Percentiles rank a stretch among this genome's conserved stretches.
These are phyloP conservation scores for Citrus glauca DNA, from an alignment of 345 rosid species.

Conservation along the genomic window DNA sequence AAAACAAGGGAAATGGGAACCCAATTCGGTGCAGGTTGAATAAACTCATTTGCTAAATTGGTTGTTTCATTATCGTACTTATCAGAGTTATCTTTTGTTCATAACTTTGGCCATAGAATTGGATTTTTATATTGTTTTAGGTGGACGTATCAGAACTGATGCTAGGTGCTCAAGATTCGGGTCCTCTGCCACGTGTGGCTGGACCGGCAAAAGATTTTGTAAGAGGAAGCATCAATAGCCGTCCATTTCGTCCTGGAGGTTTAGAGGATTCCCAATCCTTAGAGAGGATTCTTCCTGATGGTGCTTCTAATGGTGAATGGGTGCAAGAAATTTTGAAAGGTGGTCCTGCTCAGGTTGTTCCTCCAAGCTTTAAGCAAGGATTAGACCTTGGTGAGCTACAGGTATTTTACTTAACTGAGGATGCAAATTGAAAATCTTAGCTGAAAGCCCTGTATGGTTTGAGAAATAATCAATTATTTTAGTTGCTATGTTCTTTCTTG, in stretches of 20 bases:
- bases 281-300: constrained; percentile 66
- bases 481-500: constrained; percentile 3
- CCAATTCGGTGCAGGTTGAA: constrained; percentile 51
- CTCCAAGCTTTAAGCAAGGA: constrained; percentile 84
- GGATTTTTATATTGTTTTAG: constrained; percentile 50
- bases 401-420: constrained; percentile 38
- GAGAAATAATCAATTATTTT: not conserved
- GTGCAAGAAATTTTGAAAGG: constrained; percentile 66
- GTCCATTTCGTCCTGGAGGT: constrained; percentile 97
- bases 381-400: constrained; percentile 75
- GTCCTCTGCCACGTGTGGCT: constrained; percentile 53
- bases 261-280: constrained; percentile 62
- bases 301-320: constrained; percentile 81
- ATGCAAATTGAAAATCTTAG: not conserved
- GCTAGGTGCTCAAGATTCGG: constrained; percentile 60
- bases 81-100: constrained; percentile 13
- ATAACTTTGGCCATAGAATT: constrained; percentile 26
- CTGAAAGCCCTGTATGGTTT: not conserved
- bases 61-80: not conserved
- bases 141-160: constrained; percentile 77
- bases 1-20: constrained; percentile 49
- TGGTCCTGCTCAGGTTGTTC: constrained; percentile 61
- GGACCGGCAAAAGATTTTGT: constrained; percentile 76
- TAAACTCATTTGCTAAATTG: constrained; percentile 3
- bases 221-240: constrained; percentile 85